Evolutionary conservation across 805 yeast species (phyloP).

Genomic region (Metschnikowia anglica): DNA sequence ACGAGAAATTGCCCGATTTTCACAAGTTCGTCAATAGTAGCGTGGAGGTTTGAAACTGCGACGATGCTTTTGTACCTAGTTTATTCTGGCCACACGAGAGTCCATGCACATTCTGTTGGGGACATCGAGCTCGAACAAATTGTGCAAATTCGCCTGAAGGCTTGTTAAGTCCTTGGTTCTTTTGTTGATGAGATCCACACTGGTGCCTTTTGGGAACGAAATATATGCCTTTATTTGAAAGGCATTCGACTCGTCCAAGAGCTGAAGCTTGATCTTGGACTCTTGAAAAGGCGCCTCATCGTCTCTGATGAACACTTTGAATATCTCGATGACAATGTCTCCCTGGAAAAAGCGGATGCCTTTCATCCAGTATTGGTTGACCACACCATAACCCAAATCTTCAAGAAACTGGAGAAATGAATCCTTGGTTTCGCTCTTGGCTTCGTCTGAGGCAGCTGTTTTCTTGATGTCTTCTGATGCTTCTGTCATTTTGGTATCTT

Average conservation of each 20-base stretch:
- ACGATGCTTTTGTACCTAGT: too few relatives aligned
- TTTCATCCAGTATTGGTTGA: constrained; percentile 57
- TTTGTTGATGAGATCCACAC: constrained; percentile 65
- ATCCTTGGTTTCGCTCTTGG: constrained; percentile 25
- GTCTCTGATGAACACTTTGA: constrained; percentile 44
- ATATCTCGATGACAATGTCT: constrained; percentile 59
- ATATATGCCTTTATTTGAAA: constrained; percentile 64
- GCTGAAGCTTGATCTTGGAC: constrained; percentile 32
- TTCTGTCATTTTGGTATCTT: constrained; percentile 3
- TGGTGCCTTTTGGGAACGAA: constrained; percentile 71
- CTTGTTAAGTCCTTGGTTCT: constrained; percentile 62
- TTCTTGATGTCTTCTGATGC: constrained; percentile 1
- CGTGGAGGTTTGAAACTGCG: constrained; percentile 6
- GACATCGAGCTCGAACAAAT: constrained; percentile 63
- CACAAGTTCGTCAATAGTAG: background rate
- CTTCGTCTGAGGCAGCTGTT: background rate
- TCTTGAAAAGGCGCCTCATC: constrained; percentile 24
- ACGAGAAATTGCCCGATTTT: constrained; percentile 4
- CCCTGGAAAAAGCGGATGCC: constrained; percentile 65
- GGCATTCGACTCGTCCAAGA: constrained; percentile 53
- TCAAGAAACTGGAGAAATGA: constrained; percentile 46
- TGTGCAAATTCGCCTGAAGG: constrained; percentile 64
- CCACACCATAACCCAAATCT: constrained; percentile 69
- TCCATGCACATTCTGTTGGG: constrained; percentile 85
- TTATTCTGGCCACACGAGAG: constrained; percentile 50